These are phyloP conservation scores for Phytophthora boehmeriae DNA, from an alignment of 352 stramenopile genomes.

Conservation along the genomic window DNA sequence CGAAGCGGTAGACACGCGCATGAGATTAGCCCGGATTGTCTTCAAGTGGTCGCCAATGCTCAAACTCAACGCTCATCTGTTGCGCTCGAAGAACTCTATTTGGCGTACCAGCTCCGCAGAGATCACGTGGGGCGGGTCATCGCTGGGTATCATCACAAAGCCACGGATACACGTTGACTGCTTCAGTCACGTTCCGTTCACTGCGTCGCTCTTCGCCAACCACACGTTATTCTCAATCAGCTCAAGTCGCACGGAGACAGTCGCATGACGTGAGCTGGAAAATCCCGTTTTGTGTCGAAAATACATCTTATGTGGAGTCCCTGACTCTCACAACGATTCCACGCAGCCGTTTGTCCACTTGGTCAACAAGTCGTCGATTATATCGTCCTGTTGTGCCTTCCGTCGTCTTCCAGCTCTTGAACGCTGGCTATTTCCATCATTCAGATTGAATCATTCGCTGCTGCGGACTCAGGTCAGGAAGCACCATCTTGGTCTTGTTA, in stretches of 20 bases:
- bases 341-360: constrained; percentile 8
- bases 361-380: constrained; percentile 1
- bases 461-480: too few relatives aligned
- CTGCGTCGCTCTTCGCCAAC: constrained; percentile 9
- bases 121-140: constrained; percentile 39
- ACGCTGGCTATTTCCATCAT: not conserved
- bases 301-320: not conserved
- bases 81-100: constrained; percentile 52
- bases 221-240: not conserved
- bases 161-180: not conserved
- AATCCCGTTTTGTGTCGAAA: too few relatives aligned
- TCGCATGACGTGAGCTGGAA: constrained; percentile 1
- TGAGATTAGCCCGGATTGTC: constrained; percentile 44
- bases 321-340: constrained; percentile 2
- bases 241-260: constrained; percentile 4
- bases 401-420: not conserved
- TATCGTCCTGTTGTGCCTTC: not conserved
- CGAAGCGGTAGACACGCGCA: constrained; percentile 54
- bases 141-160: not conserved
- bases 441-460: too few relatives aligned
- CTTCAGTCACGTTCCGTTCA: constrained; percentile 9
- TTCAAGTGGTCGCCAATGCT: constrained; percentile 48
- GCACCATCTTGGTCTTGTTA: too few relatives aligned
- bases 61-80: constrained; percentile 48
- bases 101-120: constrained; percentile 35